Evolutionary conservation across 2,329 filamentous ascomycete genomes (phyloP).

Genomic region (Apiospora aurea): DNA sequence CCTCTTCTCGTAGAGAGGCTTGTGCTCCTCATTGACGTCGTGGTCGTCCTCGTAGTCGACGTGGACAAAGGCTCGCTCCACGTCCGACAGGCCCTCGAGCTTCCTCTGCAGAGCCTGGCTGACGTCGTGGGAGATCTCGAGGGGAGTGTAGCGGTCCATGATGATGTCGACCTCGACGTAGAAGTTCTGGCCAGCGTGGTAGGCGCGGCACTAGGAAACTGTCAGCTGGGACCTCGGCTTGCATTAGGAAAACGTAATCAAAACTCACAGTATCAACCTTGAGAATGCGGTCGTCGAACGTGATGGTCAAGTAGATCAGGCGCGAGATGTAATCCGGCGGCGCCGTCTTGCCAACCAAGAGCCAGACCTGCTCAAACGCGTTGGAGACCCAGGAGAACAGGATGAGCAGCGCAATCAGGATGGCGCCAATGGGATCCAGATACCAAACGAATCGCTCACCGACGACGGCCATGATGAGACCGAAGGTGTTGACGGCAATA

Average conservation of each 20-base stretch:
- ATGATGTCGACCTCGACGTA: constrained; percentile 71
- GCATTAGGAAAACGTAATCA: background rate
- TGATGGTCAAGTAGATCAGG: constrained; percentile 62
- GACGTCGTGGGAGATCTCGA: constrained; percentile 66
- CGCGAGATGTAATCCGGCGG: constrained; percentile 64
- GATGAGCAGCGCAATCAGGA: constrained; percentile 66
- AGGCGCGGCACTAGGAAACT: constrained; percentile 57
- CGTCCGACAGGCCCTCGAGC: constrained; percentile 53
- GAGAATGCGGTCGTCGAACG: constrained; percentile 59
- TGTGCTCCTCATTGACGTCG: constrained; percentile 50
- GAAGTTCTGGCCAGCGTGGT: constrained; percentile 67
- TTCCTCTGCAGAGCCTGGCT: constrained; percentile 67
- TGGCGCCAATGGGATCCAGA: constrained; percentile 67
- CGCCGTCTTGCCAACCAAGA: constrained; percentile 67
- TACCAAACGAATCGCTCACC: constrained; percentile 63
- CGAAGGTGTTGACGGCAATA: constrained; percentile 62
- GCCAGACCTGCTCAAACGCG: constrained; percentile 67
- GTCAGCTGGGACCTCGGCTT: constrained; percentile 24
- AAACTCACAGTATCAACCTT: constrained; percentile 62
- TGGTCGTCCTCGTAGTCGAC: constrained; percentile 54
- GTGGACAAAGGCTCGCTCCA: constrained; percentile 55
- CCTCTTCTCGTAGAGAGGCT: constrained; percentile 49
- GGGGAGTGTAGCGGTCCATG: constrained; percentile 61
- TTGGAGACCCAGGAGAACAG: constrained; percentile 67
- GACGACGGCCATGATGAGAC: constrained; percentile 62